Evolutionary conservation across 2,329 filamentous ascomycete genomes (phyloP).

Genomic region (Zasmidium cellare): DNA sequence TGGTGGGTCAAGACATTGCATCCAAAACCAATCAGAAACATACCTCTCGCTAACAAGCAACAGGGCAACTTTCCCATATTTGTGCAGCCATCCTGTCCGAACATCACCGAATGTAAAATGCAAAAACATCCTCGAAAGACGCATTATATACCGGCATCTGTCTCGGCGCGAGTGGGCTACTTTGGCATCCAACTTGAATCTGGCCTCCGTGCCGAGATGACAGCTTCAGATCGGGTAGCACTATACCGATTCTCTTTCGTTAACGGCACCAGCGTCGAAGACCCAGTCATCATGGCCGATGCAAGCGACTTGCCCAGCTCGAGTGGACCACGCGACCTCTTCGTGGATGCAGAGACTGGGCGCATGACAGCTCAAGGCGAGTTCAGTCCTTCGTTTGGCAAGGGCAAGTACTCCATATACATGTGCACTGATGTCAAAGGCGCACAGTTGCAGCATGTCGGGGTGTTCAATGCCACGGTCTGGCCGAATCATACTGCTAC

Average conservation of each 20-base stretch:
- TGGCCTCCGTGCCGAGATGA: slow-evolving; percentile 60
- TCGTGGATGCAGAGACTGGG: slow-evolving; percentile 52
- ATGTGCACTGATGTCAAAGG: slow-evolving; percentile 62
- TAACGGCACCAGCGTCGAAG: slow-evolving; percentile 33
- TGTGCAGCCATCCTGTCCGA: slow-evolving; percentile 61
- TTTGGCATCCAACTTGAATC: slow-evolving; percentile 58
- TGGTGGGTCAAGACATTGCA: slow-evolving; percentile 37
- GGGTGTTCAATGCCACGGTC: slow-evolving; percentile 57
- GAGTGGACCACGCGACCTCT: slow-evolving; percentile 51
- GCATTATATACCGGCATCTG: slow-evolving; percentile 50
- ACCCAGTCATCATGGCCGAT: slow-evolving; percentile 59
- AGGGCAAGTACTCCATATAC: slow-evolving; percentile 56
- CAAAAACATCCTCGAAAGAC: slow-evolving; percentile 52
- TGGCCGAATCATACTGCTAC: slow-evolving; percentile 38
- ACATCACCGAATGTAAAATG: slow-evolving; percentile 45
- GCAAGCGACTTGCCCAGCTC: slow-evolving; percentile 58
- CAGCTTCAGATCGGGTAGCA: slow-evolving; percentile 56
- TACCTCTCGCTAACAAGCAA: no score
- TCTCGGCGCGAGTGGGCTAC: slow-evolving; percentile 59
- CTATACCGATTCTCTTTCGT: slow-evolving; percentile 61
- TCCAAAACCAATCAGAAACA: no score
- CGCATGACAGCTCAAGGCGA: slow-evolving; percentile 59
- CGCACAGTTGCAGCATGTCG: slow-evolving; percentile 53
- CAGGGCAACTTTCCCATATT: slow-evolving; percentile 71
- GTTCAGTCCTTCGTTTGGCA: slow-evolving; percentile 63